These are phyloP conservation scores for Komagataea norvegica DNA, from an alignment of 1,139 yeast species.

Conservation along the genomic window DNA sequence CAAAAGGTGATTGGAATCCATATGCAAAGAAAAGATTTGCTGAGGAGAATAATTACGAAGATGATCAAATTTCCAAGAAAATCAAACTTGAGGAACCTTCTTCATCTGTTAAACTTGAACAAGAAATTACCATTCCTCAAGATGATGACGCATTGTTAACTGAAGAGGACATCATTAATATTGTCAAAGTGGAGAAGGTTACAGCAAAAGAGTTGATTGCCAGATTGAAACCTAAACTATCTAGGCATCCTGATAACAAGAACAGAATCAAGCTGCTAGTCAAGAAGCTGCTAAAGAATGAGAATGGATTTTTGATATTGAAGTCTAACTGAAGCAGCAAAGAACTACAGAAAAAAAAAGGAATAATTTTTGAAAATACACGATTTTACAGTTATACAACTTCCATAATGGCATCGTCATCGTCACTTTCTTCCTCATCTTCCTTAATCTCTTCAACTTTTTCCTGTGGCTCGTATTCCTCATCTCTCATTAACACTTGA, in stretches of 20 bases:
- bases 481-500: conserved; percentile 90
- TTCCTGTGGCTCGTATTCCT: conserved; percentile 35
- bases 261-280: conserved; percentile 63
- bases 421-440: conserved; percentile 10
- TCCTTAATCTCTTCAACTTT: conserved; percentile 42
- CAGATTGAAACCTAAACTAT: conserved; percentile 58
- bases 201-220: conserved; percentile 63
- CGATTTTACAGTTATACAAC: conserved; percentile 26
- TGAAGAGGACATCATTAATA: conserved; percentile 63
- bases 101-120: conserved; percentile 20
- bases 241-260: conserved; percentile 67
- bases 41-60: conserved; percentile 20
- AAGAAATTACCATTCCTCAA: conserved; percentile 22
- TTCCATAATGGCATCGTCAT: conserved; percentile 30
- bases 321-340: no score
- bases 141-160: conserved; percentile 41
- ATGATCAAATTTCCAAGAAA: conserved; percentile 36
- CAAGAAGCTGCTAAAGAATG: conserved; percentile 62
- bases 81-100: conserved; percentile 34
- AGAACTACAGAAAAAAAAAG: no score
- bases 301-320: conserved; percentile 60
- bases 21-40: conserved; percentile 42
- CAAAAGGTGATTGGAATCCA: conserved; percentile 84
- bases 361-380: no score
- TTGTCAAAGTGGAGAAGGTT: conserved; percentile 53